A percentile compares a stretch with the other conserved stretches of the same genome.
Evolutionary conservation across 208 protist species (phyloP).

Genomic region (Wallacemonas sp.): DNA sequence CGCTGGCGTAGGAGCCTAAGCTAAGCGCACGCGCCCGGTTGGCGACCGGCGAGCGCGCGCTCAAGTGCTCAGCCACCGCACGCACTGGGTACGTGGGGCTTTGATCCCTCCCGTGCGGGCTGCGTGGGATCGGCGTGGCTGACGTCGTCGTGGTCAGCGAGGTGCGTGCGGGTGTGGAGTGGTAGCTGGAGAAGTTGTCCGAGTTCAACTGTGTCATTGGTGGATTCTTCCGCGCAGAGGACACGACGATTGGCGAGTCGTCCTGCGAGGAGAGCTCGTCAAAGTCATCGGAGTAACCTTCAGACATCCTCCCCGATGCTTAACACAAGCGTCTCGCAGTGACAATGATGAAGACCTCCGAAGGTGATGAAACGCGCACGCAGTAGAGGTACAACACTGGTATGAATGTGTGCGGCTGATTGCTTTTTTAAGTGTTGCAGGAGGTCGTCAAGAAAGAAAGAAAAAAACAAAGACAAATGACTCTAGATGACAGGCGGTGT

Average conservation of each 20-base stretch:
- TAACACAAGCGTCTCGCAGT: too few relatives aligned
- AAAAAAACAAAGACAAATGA: background rate
- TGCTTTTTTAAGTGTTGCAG: too few relatives aligned
- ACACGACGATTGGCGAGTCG: background rate
- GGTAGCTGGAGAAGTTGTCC: constrained; percentile 13
- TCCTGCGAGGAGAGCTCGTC: constrained; percentile 10
- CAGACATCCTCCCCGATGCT: constrained; percentile 13
- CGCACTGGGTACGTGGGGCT: background rate
- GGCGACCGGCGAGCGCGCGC: background rate
- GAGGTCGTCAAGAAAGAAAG: background rate
- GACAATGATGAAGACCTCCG: too few relatives aligned
- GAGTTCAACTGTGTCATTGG: background rate
- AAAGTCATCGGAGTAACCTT: constrained; percentile 28
- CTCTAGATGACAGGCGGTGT: too few relatives aligned
- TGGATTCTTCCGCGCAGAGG: background rate
- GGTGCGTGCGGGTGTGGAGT: background rate
- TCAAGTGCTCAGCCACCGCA: background rate
- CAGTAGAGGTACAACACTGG: background rate
- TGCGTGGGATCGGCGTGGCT: background rate
- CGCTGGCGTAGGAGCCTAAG: background rate
- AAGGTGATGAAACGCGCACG: too few relatives aligned
- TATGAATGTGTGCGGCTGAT: background rate
- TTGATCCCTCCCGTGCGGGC: background rate
- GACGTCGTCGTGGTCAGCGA: background rate
- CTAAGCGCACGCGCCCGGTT: background rate